A percentile compares a stretch with the other conserved stretches of the same genome.
Conservation (phyloP, 805 yeast genomes). For the Wickerhamiella cacticola region DNA sequence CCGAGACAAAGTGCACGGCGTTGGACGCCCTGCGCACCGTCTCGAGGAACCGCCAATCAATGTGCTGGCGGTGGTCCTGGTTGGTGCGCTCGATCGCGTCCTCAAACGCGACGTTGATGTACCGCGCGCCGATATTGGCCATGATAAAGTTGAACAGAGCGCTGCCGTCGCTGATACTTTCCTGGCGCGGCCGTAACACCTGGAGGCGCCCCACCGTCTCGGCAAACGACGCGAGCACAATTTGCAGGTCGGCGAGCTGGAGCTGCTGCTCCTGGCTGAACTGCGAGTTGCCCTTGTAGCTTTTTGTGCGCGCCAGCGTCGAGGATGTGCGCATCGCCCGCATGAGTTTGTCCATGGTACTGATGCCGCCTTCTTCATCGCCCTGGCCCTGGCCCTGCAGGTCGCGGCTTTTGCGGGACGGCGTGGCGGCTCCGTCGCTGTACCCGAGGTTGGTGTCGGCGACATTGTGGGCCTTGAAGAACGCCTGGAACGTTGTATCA, state of each 20-base stretch:
- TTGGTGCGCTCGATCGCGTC: conserved; percentile 36
- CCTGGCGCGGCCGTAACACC: conserved; percentile 32
- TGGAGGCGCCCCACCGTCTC: conserved; percentile 71
- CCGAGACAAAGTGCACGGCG: conserved; percentile 51
- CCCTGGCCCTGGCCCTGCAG: background rate
- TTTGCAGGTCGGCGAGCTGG: conserved; percentile 41
- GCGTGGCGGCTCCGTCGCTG: no score
- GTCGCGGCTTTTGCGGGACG: conserved; percentile 4
- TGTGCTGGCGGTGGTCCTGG: conserved; percentile 22
- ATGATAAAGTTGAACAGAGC: conserved; percentile 58
- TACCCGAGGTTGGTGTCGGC: conserved; percentile 21
- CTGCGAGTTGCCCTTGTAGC: background rate
- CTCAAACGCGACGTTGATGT: conserved; percentile 65
- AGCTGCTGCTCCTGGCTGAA: conserved; percentile 19
- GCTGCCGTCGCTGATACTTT: conserved; percentile 47
- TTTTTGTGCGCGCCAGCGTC: background rate
- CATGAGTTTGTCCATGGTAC: conserved; percentile 27
- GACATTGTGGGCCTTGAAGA: conserved; percentile 30
- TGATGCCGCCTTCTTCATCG: conserved; percentile 25
- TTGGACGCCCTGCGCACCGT: conserved; percentile 45
- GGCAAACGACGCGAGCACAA: conserved; percentile 53
- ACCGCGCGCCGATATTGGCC: conserved; percentile 58
- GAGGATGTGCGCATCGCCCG: conserved; percentile 18
- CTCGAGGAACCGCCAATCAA: conserved; percentile 39
- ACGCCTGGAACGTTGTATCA: conserved; percentile 35